Evolutionary conservation across 2,329 filamentous ascomycete species (phyloP), one percentile per base, ranked within the genome.

Genomic region (Massarina eburnea): DNA sequence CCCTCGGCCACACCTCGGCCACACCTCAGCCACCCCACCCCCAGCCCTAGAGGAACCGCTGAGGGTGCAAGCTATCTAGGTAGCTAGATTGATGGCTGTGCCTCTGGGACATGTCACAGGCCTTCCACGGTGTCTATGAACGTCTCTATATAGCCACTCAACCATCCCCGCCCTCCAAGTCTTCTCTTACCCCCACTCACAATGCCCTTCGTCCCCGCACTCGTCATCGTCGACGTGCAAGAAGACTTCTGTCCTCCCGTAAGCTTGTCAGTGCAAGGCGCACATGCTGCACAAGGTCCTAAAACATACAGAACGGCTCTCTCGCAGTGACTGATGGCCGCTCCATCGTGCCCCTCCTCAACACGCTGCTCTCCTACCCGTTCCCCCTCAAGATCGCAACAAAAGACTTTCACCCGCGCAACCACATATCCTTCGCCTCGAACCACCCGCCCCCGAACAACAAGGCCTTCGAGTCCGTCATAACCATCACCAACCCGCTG

Each of bases 191-290:
- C 24, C 24, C 6, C 4, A 30, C 27, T 30, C 37, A 52, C 10
- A 17, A 66, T 66, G 62, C 27, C 59, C 15, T 70, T 66, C 52
- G 64, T 61, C 40, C 78, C 82, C 35, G 83, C 83, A n/a, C 70
- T 86, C 29, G 71, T 96, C 38, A 80, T 96, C 9, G 86, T 96
- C 42, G 91, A 96, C 71, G 79, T 95, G 64, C 94, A 97, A 72
- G 87, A 96, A 70, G 92, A 97, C 74, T 97, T 96, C 70, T 95
- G 90, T 70, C 88, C 89, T 48, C 91, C 91, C 10, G 90, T 94
- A 73, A 74, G 85, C 19, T 26, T 14, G 19, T 15, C 18, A 8
- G 2, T 17, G 20, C 10, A 14, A 15, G 9, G 15, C 32, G 19
- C 32, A 18, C 32, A 18, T n/a, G 19, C 32, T 34, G n/a, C 32